phyloP scores from a whole-genome alignment of 768 basidiomycete species.

The Pulveroboletus sp. region DNA sequence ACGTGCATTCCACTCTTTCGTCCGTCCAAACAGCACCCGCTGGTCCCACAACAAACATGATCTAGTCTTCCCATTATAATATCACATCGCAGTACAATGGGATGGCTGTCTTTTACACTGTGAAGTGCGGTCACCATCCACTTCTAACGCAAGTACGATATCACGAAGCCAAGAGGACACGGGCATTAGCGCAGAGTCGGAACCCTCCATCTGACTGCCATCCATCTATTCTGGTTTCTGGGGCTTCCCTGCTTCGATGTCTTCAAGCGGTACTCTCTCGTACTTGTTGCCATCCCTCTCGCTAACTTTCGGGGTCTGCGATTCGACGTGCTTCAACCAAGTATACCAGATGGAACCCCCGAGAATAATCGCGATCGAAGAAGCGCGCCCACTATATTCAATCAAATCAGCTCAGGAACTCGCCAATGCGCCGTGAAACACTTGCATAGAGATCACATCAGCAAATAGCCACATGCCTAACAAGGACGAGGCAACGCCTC shows the following conservation, averaged over 20 bases:
- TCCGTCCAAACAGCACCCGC: conserved; percentile 4
- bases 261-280: conserved; percentile 60
- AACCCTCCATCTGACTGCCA: not conserved
- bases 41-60: not conserved
- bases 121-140: not conserved
- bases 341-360: conserved; percentile 81
- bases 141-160: conserved; percentile 2
- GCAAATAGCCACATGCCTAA: conserved; percentile 76
- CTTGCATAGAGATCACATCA: conserved; percentile 76
- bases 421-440: conserved; percentile 7
- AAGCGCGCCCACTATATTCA: conserved; percentile 61
- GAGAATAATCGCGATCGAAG: conserved; percentile 79
- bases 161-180: conserved; percentile 1
- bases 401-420: conserved; percentile 1
- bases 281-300: conserved; percentile 37
- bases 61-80: not conserved
- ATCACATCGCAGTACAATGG: conserved; percentile 2
- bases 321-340: conserved; percentile 79
- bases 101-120: conserved; percentile 3
- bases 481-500: conserved; percentile 88
- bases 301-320: conserved; percentile 35
- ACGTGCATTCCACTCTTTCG: not conserved
- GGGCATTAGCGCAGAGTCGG: conserved; percentile 15
- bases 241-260: conserved; percentile 49
- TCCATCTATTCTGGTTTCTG: conserved; percentile 28